Base-by-base conservation (phyloP, 345 rosid genomes). In the Eutrema heterophyllum region DNA sequence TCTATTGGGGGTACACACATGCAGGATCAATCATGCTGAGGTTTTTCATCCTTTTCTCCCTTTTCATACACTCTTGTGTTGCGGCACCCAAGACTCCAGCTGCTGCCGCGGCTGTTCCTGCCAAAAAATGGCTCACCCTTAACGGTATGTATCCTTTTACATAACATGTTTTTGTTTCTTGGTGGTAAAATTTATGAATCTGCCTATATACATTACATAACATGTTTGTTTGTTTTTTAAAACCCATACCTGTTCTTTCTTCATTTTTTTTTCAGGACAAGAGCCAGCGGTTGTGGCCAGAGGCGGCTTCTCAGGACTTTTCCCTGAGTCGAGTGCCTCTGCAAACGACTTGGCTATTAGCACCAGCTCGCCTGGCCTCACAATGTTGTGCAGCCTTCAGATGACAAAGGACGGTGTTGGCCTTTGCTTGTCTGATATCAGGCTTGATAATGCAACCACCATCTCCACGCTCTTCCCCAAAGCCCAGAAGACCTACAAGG, bases 241-340 rank as follows among this genome's bases (percentile, higher is more conserved):
- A 43, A 35, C 46, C 3, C 27, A 2, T 33, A 32, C 46, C 11
- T 41, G 21, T 35, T 0, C 29, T n/a, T 38, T 63, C 35, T 53
- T 52, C 40, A 39, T 5, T 4, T 59, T 61, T 70, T 4, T 41
- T 71, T 60, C 84, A 94, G 98, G 98, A 9, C 5, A 66, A 41
- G 56, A 75, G 21, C 97, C 97, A 18, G 72, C 75, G 18, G 87
- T 90, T 14, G 73, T 90, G 16, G 97, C 97, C 0, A 87, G 93
- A 2, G 99, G 97, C 0, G 97, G 99, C 16, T 86, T 88, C 68
- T 85, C 97, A 0, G 97, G 99, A 55, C 56, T 88, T 10, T 87
- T 88, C 67, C 99, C 99, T 0, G 93, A 89, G 70, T 88, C 92
- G 0, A 81, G 87, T n/a, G 35, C 55, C 27, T 64, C 54, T 12